phyloP scores from a whole-genome alignment of 2,329 filamentous ascomycete genomes.

The Cladosporium colombiae region DNA sequence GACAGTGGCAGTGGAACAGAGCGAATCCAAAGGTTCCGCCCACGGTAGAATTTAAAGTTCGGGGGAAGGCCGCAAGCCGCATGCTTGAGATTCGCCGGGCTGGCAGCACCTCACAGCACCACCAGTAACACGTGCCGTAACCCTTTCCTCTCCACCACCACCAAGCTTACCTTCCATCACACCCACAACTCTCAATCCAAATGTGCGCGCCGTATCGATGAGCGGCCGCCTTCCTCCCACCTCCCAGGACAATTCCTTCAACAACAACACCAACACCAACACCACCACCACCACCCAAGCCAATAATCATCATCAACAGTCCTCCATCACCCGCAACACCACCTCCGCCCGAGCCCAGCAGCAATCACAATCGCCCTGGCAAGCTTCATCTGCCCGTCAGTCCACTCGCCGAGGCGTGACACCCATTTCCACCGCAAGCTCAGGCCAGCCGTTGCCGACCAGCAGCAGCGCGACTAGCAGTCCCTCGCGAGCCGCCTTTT shows the following conservation, averaged over 20 bases:
- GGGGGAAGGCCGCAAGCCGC: conserved; percentile 1
- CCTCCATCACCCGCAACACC: conserved; percentile 23
- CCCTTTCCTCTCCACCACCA: conserved; percentile 6
- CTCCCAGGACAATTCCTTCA: conserved; percentile 28
- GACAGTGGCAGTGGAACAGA: background rate
- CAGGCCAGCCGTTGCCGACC: conserved; percentile 46
- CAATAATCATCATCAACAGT: conserved; percentile 30
- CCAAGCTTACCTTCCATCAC: background rate
- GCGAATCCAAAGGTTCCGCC: background rate
- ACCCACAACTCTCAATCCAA: conserved; percentile 22
- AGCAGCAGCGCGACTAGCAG: conserved; percentile 49
- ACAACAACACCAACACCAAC: conserved; percentile 10
- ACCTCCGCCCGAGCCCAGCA: conserved; percentile 47
- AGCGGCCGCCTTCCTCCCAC: conserved; percentile 55
- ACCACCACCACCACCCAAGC: conserved; percentile 16
- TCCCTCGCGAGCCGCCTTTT: conserved; percentile 53
- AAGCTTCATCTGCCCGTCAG: conserved; percentile 56
- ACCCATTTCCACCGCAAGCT: conserved; percentile 53
- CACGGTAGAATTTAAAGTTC: conserved; percentile 13
- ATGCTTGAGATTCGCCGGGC: conserved; percentile 6
- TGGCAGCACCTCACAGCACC: conserved; percentile 6
- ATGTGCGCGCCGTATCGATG: conserved; percentile 48
- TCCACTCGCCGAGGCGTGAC: conserved; percentile 58
- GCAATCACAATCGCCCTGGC: conserved; percentile 56
- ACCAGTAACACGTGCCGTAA: conserved; percentile 13